Base-by-base conservation (phyloP, 2,329 filamentous ascomycete genomes). In the Aureobasidium sp. region DNA sequence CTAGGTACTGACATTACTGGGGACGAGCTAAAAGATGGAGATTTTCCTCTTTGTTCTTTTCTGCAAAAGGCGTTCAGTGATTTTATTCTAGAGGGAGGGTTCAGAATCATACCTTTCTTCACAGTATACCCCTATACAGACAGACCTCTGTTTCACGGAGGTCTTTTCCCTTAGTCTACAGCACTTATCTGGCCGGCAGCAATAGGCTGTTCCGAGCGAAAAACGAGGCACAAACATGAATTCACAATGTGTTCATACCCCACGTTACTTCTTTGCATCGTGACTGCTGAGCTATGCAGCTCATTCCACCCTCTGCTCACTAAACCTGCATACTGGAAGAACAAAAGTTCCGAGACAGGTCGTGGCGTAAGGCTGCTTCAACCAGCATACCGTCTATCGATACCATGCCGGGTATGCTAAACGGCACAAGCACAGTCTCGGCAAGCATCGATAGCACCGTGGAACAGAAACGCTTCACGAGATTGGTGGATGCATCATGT, bases 341-440 rank as follows among this genome's bases (percentile, higher is more conserved):
- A 48, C 10, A 13, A 27, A 47, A 39, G 32, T 55, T 42, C 51
- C 51, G 51, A 55, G 51, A 55, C 51, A 55, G 26, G 7, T 6
- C 15, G 51, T 55, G 51, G 51, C 51, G 51, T 42, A 55, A 41
- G 37, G 37, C 51, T 55, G 15, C 37, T 13, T 29, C 26, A 23
- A 36, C 20, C 34, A 37, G 8, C 20, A 51, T 17, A 53, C 15
- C 51, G 51, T 55, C 51, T 42, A 42, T 55, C 51, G 37, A 55
- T 55, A 55, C n/a, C 12, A 55, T 32, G 51, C 37, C 51, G 23
- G 46, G 51, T 23, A 55, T 41, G 36, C n/a, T 55, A n/a, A 55
- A 36, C 51, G 37, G 51, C 29, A 23, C 37, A 55, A 27, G 17
- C 42, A 55, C 51, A 55, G 51, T 55, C 51, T 42, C 51, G 51